Base-by-base conservation (phyloP, 2,329 filamentous ascomycete species). In the Cryphonectria naterciae region DNA sequence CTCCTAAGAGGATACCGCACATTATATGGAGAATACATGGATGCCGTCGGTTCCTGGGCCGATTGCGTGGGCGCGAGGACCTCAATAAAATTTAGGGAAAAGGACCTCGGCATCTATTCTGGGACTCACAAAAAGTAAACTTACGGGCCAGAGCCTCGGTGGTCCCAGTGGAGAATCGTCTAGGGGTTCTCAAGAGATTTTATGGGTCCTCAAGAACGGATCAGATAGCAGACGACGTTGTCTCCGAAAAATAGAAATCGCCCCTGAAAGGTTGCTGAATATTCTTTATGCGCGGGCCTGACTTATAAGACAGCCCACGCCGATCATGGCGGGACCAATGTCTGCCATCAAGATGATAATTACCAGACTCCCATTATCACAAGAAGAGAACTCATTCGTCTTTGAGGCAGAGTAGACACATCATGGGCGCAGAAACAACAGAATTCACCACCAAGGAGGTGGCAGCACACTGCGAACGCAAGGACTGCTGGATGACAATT, bases 401-500 rank as follows among this genome's bases (percentile, higher is more conserved):
- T 58, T 19, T 56, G 8, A 32, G 32, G 17, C 46, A 49, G 41
- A 46, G 43, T 28, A 63, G 56, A 60, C 41, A 15, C 61, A 39
- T 69, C 73, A 68, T 73, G 76, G 70, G 73, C 70, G 37, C 68
- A 67, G 37, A 65, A 17, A 58, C 62, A 63, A 58, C 65, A 63
- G 77, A 79, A 70, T 81, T 77, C 73, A 78, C 79, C 63, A 73
- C 77, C 41, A 81, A 81, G 70, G 81, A 86, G 62, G 80, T 90
- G 39, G 83, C 84, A 11, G 78, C 78, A 41, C 88, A 90, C 76
- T 86, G 83, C 63, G 82, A 75, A 7, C 78, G 78, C 17, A 77
- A 80, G 15, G 85, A 89, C 76, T 76, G 84, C 22, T 90, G 87
- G 87, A 82, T 89, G 75, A 79, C 84, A 32, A 83, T 90, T 41